Base-by-base conservation (phyloP, 306 rosid species). In the Senna tora region DNA sequence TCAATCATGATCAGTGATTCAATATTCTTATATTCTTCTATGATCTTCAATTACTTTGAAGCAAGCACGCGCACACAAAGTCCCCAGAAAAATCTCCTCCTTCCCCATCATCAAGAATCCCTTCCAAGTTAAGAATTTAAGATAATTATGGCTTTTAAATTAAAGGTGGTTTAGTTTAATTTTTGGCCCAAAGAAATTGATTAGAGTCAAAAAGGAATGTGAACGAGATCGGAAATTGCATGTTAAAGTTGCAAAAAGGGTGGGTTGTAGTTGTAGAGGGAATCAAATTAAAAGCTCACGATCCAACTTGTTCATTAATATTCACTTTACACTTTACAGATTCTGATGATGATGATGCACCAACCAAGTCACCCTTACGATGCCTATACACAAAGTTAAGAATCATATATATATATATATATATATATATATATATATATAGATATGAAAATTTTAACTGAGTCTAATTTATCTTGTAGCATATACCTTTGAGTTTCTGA, bases 21-120 rank as follows among this genome's bases (percentile, higher is more conserved):
- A 65, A 82, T 72, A 80, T 86, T 85, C 86, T 75, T 75, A 75
- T 86, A 79, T 84, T 69, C n/a, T n/a, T n/a, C n/a, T n/a, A n/a
- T n/a, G n/a, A n/a, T n/a, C n/a, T n/a, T n/a, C n/a, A n/a, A n/a
- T 77, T 63, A 71, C 15, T 43, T 0, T 10, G 47, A 2, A 4
- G 81, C 33, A 33, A 38, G 57, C 80, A 73, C 69, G 56, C 82
- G 6, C 63, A 78, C 80, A 82, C 77, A 71, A 73, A 66, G 79
- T 57, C 80, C 77, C 62, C 84, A 61, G 19, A 60, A 59, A 41
- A 65, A 80, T 68, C 56, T 43, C 75, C 77, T 68, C 49, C 69
- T 52, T 73, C 76, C 63, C 65, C 72, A 59, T 74, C 70, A 28
- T 1, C 30, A 25, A 25, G 78, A 74, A 71, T 74, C 73, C 25